Evolutionary conservation across 2,329 filamentous ascomycete species (phyloP), one percentile per base, ranked within the genome.

Genomic region (Seiridium unicorne): DNA sequence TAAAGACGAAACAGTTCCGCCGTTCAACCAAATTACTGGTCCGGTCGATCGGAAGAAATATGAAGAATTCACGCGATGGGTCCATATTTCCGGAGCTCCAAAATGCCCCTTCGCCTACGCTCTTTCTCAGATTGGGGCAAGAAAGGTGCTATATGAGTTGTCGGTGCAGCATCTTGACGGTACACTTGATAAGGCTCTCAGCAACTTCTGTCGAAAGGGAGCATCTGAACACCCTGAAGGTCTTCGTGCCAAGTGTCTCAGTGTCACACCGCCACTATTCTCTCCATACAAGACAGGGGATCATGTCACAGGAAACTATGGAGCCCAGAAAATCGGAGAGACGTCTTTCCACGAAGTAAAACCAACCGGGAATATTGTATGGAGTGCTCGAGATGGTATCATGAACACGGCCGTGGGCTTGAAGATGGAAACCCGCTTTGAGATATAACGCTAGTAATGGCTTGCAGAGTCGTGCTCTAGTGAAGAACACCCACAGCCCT

Each of bases 181-280:
- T 0, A 61, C 70, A 0, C 72, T 74, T 44, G 72, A 74, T 54
- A 73, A 74, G 54, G 69, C 70, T 3, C 65, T 74, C 0, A 69
- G 69, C 32, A 42, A 8, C 18, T 3, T 44, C 44, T 44, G 55
- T 31, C 34, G 38, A 8, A 35, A 57, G 18, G 44, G 34, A 40
- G 55, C 54, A 26, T 4, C 42, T 8, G 54, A 26, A 46, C 35
- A 47, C 42, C 40, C 18, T 4, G 54, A 56, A 9, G 55, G 69
- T n/a, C 64, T 72, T 10, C 63, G 63, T 44, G 64, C 70, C 5
- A 64, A 64, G 48, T 75, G 74, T 47, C 58, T 74, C 18, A 71
- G 68, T 35, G 68, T 77, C 38, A 72, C 72, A 49, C 73, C 73
- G 13, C 70, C 70, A 34, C 61, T 75, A 2, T 74, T 75, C 57